Percentiles rank a stretch among this genome's conserved stretches.
Conservation (phyloP, 2,329 filamentous ascomycete genomes). For the Bisporella sp. region DNA sequence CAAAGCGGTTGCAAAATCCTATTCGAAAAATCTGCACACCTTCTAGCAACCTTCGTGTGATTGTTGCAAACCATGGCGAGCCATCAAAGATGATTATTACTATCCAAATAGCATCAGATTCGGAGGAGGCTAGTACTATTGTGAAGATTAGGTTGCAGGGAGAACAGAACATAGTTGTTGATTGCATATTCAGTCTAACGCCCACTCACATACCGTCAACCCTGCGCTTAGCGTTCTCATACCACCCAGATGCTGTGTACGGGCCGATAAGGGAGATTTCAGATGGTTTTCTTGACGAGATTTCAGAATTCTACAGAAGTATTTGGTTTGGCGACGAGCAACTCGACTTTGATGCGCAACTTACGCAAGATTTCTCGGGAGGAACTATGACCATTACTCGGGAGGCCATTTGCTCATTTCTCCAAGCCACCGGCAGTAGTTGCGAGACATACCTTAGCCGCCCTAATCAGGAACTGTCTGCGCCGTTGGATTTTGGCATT, state of each 20-base stretch:
- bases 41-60: constrained; percentile 77
- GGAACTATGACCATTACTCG: no score
- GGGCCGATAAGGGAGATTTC: constrained; percentile 97
- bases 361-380: no score
- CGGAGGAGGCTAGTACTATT: constrained; percentile 81
- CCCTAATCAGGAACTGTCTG: constrained; percentile 82
- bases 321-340: constrained; percentile 64
- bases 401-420: no score
- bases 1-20: constrained; percentile 96
- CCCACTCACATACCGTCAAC: constrained; percentile 76
- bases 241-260: constrained; percentile 92
- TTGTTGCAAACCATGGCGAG: constrained; percentile 76
- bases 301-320: constrained; percentile 99
- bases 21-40: constrained; percentile 88
- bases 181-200: constrained; percentile 88
- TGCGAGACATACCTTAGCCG: constrained; percentile 88
- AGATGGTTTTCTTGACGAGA: constrained; percentile 90
- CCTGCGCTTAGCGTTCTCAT: constrained; percentile 80
- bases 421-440: constrained; percentile 67
- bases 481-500: constrained; percentile 96
- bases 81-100: constrained; percentile 77
- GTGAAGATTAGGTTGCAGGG: constrained; percentile 74
- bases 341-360: no score
- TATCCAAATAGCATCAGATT: constrained; percentile 80
- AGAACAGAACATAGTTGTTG: constrained; percentile 76